These are phyloP conservation scores for Hordeum pubiflorum DNA, from an alignment of 202 grass and related monocot genomes.

Conservation along the genomic window DNA sequence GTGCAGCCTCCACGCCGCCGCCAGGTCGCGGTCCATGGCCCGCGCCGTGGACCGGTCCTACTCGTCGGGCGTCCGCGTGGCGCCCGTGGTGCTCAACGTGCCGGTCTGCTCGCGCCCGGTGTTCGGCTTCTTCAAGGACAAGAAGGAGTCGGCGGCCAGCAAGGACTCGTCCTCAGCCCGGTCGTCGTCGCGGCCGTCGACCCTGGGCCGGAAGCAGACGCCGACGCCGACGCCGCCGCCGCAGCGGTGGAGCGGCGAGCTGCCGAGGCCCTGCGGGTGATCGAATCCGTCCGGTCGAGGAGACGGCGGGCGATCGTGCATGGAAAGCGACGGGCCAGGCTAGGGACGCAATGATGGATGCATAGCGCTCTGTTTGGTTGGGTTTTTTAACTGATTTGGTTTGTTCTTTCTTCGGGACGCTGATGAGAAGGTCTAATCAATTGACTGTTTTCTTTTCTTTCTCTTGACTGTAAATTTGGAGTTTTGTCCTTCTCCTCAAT, in stretches of 20 bases:
- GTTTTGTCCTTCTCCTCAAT: conserved; percentile 19
- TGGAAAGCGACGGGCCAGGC: not conserved
- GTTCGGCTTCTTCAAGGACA: conserved; percentile 87
- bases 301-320: not conserved
- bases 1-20: conserved; percentile 54
- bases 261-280: conserved; percentile 16
- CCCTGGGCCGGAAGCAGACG: conserved; percentile 11
- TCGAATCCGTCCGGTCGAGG: not conserved
- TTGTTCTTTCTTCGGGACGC: conserved; percentile 37
- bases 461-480: conserved; percentile 49
- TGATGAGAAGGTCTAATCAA: conserved; percentile 33
- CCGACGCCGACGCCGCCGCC: not conserved
- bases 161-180: conserved; percentile 16
- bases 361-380: not conserved
- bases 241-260: conserved; percentile 45
- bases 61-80: conserved; percentile 72
- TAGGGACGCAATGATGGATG: conserved; percentile 11
- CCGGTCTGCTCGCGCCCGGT: conserved; percentile 85
- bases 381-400: conserved; percentile 39
- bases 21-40: conserved; percentile 32
- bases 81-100: conserved; percentile 80
- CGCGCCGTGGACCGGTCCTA: conserved; percentile 81
- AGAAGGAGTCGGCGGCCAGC: conserved; percentile 42
- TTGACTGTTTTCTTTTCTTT: conserved; percentile 17
- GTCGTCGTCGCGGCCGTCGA: conserved; percentile 3